phyloP scores from a whole-genome alignment of 345 rosid genomes.

The Mallotus nudiflorus region DNA sequence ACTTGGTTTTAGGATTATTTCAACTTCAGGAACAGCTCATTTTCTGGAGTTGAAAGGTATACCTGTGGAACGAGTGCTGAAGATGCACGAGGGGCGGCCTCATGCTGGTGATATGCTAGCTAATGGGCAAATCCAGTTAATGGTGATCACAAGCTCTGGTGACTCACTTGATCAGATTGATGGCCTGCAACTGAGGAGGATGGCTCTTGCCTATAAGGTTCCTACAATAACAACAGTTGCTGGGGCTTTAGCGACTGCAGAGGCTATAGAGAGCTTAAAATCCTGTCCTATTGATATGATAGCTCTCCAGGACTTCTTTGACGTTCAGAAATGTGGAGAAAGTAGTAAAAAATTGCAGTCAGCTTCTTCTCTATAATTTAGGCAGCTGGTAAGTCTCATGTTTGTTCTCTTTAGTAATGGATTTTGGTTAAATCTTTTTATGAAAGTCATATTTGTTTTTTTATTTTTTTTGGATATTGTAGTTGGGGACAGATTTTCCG shows the following conservation, averaged over 20 bases:
- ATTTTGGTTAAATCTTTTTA: neutral
- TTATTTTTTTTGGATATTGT: neutral
- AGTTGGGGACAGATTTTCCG: neutral
- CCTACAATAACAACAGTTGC: constrained; percentile 89
- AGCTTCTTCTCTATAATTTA: constrained; percentile 38
- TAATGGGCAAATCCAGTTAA: constrained; percentile 84
- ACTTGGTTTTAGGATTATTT: constrained; percentile 70
- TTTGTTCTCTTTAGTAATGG: neutral
- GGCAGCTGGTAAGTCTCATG: neutral
- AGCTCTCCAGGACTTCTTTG: constrained; percentile 89
- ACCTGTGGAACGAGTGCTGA: constrained; percentile 72
- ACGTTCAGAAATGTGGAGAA: constrained; percentile 30
- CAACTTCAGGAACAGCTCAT: constrained; percentile 93
- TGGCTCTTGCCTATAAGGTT: constrained; percentile 92
- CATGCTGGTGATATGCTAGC: constrained; percentile 97
- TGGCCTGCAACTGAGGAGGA: constrained; percentile 80
- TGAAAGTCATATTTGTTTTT: neutral
- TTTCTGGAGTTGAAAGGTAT: constrained; percentile 75
- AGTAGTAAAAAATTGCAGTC: constrained; percentile 44
- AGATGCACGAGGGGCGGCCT: constrained; percentile 93
- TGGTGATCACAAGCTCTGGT: constrained; percentile 90
- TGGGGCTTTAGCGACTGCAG: constrained; percentile 89
- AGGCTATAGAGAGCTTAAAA: constrained; percentile 79
- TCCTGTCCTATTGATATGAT: constrained; percentile 58
- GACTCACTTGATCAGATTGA: constrained; percentile 85